phyloP scores from a whole-genome alignment of 129 eudicot species.

The Chrysanthemum seticuspe region DNA sequence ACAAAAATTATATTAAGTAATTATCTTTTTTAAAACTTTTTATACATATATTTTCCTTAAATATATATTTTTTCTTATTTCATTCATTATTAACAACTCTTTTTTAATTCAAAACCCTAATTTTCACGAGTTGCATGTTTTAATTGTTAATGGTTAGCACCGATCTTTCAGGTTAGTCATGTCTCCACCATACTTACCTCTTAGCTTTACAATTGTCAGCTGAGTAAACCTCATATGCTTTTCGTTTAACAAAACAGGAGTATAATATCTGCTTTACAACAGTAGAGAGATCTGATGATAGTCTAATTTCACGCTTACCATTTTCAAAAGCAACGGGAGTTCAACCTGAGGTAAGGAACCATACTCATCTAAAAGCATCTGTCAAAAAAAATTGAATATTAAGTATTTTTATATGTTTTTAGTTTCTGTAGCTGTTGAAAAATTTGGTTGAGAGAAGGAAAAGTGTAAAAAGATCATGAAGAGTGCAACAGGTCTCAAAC shows the following conservation, averaged over 20 bases:
- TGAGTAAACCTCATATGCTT: slow-evolving; percentile 13
- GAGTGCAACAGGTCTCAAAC: slow-evolving; percentile 84
- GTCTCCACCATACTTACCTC: slow-evolving; percentile 15
- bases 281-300: slow-evolving; percentile 82
- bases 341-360: slow-evolving; percentile 76
- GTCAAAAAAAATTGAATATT: background rate
- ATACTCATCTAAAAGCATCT: background rate
- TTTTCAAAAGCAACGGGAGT: slow-evolving; percentile 71
- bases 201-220: slow-evolving; percentile 6
- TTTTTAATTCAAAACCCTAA: no score
- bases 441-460: slow-evolving; percentile 91
- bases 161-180: slow-evolving; percentile 84
- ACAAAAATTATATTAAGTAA: no score
- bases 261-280: slow-evolving; percentile 97
- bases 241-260: slow-evolving; percentile 50
- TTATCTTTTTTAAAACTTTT: no score
- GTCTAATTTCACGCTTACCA: slow-evolving; percentile 70
- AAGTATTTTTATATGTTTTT: slow-evolving; percentile 2
- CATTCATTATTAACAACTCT: no score
- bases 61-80: no score
- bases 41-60: no score
- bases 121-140: no score
- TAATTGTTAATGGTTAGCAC: no score
- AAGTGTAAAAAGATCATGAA: slow-evolving; percentile 72
- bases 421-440: slow-evolving; percentile 59